These are phyloP conservation scores for Cryptomeria japonica DNA, from an alignment of 75 land plant genomes.

Conservation along the genomic window DNA sequence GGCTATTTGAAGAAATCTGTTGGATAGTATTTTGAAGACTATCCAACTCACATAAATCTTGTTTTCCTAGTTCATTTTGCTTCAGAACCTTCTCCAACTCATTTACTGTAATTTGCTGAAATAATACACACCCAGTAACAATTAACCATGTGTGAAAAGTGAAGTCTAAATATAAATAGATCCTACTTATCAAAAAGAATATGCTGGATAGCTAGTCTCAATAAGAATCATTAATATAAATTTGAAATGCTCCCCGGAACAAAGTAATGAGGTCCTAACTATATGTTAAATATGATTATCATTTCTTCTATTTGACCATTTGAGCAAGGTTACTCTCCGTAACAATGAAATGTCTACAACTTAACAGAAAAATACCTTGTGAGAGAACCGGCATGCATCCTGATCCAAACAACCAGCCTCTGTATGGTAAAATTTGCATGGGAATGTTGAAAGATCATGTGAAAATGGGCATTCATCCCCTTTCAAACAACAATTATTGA, in stretches of 20 bases:
- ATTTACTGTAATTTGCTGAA: constrained; percentile 4
- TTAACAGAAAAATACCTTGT: constrained; percentile 22
- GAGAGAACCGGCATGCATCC: constrained; percentile 37
- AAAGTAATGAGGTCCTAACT: background rate
- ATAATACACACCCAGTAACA: background rate
- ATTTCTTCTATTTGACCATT: background rate
- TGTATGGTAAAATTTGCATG: constrained; percentile 44
- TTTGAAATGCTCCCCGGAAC: background rate
- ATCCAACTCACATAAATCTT: background rate
- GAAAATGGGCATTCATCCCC: constrained; percentile 55
- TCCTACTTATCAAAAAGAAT: background rate
- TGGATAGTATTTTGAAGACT: background rate
- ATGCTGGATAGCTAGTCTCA: background rate
- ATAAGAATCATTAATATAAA: background rate
- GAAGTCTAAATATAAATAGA: background rate
- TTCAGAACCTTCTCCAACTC: background rate
- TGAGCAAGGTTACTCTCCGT: background rate
- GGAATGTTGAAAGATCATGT: constrained; percentile 30
- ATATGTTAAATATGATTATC: background rate
- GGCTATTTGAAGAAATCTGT: background rate
- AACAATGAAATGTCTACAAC: background rate
- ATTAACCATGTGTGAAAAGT: background rate
- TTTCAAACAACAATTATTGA: constrained; percentile 38
- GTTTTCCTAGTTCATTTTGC: background rate
- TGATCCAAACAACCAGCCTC: constrained; percentile 35